phyloP scores from a whole-genome alignment of 106 monocot species.

The Platanthera guangdongensis region DNA sequence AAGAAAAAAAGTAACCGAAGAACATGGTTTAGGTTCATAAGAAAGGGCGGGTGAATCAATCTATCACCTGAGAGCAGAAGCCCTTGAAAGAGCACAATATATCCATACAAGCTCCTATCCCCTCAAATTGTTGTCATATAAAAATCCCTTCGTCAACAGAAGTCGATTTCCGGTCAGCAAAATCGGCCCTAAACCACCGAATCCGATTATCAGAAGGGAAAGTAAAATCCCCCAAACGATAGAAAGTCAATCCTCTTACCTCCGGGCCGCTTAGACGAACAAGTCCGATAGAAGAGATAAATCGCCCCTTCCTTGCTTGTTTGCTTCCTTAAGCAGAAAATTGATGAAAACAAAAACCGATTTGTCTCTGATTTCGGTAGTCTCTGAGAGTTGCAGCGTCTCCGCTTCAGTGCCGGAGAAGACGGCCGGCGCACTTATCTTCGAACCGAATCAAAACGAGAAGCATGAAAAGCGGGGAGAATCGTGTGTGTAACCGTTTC shows the following conservation, averaged over 20 bases:
- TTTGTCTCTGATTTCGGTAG: too few species aligned
- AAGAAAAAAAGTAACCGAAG: not conserved
- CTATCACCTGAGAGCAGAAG: slow-evolving; percentile 25
- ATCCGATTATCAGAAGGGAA: not conserved
- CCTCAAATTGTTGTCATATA: not conserved
- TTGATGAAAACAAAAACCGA: too few species aligned
- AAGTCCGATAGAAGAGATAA: not conserved
- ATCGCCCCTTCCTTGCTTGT: not conserved
- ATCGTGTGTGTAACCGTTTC: slow-evolving; percentile 7
- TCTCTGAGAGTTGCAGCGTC: too few species aligned
- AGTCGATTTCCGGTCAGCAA: not conserved
- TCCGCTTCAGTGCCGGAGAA: not conserved
- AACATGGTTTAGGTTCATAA: not conserved
- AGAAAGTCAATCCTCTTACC: slow-evolving; percentile 1
- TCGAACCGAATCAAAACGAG: not conserved
- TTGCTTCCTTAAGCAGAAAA: not conserved
- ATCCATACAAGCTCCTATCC: slow-evolving; percentile 22
- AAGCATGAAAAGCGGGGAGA: not conserved
- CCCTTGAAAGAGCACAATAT: slow-evolving; percentile 30
- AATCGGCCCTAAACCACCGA: not conserved
- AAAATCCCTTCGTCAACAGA: not conserved
- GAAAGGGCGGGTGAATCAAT: not conserved
- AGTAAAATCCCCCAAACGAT: not conserved
- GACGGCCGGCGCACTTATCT: not conserved
- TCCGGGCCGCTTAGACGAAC: not conserved